phyloP scores from a whole-genome alignment of 768 basidiomycete species.

The Leccinellum rugosiceps region DNA sequence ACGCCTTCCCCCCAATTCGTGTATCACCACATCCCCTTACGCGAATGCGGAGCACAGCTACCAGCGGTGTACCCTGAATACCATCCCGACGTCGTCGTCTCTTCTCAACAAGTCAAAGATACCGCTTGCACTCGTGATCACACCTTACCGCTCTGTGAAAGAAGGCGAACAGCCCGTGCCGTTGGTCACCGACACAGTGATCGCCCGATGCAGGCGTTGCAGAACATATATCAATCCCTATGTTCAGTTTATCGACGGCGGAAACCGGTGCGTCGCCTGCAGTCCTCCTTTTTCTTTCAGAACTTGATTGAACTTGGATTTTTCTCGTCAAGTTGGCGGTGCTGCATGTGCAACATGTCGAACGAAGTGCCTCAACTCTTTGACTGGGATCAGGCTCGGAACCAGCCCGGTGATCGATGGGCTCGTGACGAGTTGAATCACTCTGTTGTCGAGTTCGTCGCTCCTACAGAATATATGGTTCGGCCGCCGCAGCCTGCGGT shows the following conservation, averaged over 20 bases:
- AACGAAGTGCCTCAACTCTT: conserved; percentile 98
- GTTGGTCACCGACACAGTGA: conserved; percentile 90
- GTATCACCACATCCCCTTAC: conserved; percentile 68
- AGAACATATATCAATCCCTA: conserved; percentile 97
- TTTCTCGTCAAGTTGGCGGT: conserved; percentile 72
- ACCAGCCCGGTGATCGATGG: conserved; percentile 96
- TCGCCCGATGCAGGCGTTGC: conserved; percentile 93
- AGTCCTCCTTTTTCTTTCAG: background rate
- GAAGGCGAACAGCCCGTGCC: conserved; percentile 83
- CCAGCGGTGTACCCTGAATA: conserved; percentile 87
- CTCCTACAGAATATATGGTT: conserved; percentile 99
- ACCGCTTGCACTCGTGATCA: conserved; percentile 84
- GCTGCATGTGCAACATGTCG: conserved; percentile 97
- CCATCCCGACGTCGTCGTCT: conserved; percentile 88
- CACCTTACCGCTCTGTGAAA: conserved; percentile 85
- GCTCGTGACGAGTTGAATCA: conserved; percentile 89
- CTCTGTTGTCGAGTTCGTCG: conserved; percentile 93
- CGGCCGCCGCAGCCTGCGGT: conserved; percentile 97
- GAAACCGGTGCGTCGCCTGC: conserved; percentile 63
- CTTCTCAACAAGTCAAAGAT: conserved; percentile 87
- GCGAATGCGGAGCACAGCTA: conserved; percentile 90
- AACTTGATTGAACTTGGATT: conserved; percentile 1
- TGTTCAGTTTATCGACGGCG: conserved; percentile 96
- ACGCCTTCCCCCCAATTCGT: conserved; percentile 80
- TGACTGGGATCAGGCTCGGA: conserved; percentile 94